A percentile compares a stretch with the other conserved stretches of the same genome.
These are phyloP conservation scores for Mortierella antarctica DNA, from an alignment of 192 early-diverging fungal species.

Conservation along the genomic window DNA sequence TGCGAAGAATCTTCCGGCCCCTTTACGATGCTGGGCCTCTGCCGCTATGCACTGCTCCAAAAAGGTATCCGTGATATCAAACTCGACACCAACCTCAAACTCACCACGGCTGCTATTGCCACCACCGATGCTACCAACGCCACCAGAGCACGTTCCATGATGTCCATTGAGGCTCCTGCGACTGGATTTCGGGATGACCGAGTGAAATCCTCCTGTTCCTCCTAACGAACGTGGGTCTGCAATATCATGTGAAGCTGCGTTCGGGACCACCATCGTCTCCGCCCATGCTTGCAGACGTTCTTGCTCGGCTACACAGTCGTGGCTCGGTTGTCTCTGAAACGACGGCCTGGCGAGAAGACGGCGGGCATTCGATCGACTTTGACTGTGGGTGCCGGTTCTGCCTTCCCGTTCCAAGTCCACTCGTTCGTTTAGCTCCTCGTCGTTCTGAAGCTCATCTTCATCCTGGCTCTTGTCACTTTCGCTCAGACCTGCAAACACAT, in stretches of 20 bases:
- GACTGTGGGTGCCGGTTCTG: not conserved
- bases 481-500: conserved; percentile 49
- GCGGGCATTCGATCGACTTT: conserved; percentile 7
- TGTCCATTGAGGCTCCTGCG: conserved; percentile 28
- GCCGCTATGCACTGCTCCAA: conserved; percentile 42
- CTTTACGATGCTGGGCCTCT: conserved; percentile 41
- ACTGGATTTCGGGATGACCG: conserved; percentile 43
- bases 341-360: conserved; percentile 14
- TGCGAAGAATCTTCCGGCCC: conserved; percentile 47
- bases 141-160: conserved; percentile 10
- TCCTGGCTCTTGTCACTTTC: conserved; percentile 20
- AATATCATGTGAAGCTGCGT: not conserved
- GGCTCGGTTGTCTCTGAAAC: conserved; percentile 20
- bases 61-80: conserved; percentile 41
- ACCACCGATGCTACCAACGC: conserved; percentile 9
- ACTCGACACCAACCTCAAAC: conserved; percentile 44
- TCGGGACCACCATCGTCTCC: conserved; percentile 1
- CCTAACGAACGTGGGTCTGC: conserved; percentile 9
- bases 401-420: not conserved
- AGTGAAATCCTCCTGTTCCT: conserved; percentile 10
- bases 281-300: conserved; percentile 18
- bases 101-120: conserved; percentile 43
- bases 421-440: not conserved
- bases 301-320: conserved; percentile 22
- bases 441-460: conserved; percentile 6